Evolutionary conservation across 2,329 filamentous ascomycete species (phyloP), one percentile per base, ranked within the genome.

Genomic region (Exophiala spinifera): DNA sequence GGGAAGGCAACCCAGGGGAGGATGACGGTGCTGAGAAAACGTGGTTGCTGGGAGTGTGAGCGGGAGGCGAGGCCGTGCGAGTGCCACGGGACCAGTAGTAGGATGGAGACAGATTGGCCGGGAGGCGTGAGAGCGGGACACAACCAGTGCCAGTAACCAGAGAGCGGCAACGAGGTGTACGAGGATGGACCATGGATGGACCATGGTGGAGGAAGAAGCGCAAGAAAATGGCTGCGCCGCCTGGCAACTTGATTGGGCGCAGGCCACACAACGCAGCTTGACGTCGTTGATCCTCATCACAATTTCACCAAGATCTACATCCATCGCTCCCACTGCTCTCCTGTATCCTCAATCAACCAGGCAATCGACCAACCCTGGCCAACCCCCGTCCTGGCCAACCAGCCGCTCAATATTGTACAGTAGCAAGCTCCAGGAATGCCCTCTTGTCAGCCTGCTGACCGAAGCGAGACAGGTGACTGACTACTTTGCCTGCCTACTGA

Each of bases 241-340:
- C n/a, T n/a, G n/a, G n/a, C n/a, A n/a, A n/a, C n/a, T n/a, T 19
- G 36, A 10, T 39, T 39, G 36, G 36, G 36, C 36, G 11, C 36
- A 39, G 17, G 25, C 23, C 23, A 7, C 15, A 14, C 19, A 23
- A 37, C 47, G 54, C 49, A 34, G 25, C 7, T 53, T 56, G 54
- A 56, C 54, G 54, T 56, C 39, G 54, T 44, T 46, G 49, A 56
- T 56, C 45, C 49, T 28, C 39, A 39, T 19, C 36, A 15, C 36
- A 39, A 39, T 39, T 5, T 15, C 10, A 39, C 17, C 15, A n/a
- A 15, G 25, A 37, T 39, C 49, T 34, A 20, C 42, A 46, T 23
- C 21, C 39, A 39, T 28, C 34, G 23, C 49, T 14, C 13, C 34
- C 19, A 45, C 19, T 31, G n/a, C 42, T 25, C 23, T 25, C 4